These are phyloP conservation scores for Mallotus japonicus DNA, from an alignment of 441 rosid species.

Conservation along the genomic window DNA sequence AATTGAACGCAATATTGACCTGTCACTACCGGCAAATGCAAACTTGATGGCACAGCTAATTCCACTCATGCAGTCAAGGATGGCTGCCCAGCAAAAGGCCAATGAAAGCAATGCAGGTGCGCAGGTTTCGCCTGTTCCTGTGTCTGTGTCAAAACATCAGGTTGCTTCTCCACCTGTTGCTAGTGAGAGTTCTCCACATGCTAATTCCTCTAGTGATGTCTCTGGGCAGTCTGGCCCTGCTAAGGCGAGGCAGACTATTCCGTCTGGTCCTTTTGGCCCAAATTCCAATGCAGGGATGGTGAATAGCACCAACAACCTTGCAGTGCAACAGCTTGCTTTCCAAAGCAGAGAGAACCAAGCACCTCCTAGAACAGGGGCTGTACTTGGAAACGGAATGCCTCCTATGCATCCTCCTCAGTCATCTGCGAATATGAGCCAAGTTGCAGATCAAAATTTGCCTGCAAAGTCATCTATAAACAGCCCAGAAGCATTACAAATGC, in stretches of 20 bases:
- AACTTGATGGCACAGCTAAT: conserved; percentile 81
- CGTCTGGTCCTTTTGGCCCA: conserved; percentile 52
- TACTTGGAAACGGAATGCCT: conserved; percentile 66
- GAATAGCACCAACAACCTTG: conserved; percentile 42
- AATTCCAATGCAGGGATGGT: conserved; percentile 54
- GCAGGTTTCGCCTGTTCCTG: conserved; percentile 56
- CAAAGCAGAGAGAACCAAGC: conserved; percentile 71
- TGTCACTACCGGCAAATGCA: conserved; percentile 89
- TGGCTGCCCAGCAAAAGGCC: conserved; percentile 80
- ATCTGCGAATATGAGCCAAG: conserved; percentile 50
- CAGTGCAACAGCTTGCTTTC: conserved; percentile 57
- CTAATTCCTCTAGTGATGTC: conserved; percentile 77
- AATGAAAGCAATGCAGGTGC: conserved; percentile 53
- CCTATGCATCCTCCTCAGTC: conserved; percentile 70
- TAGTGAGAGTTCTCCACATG: conserved; percentile 71
- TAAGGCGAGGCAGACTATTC: conserved; percentile 56
- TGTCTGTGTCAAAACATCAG: conserved; percentile 61
- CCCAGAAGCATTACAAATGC: conserved; percentile 62
- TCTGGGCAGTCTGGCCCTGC: conserved; percentile 84
- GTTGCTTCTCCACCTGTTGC: conserved; percentile 70
- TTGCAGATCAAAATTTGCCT: conserved; percentile 53
- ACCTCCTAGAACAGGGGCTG: conserved; percentile 54
- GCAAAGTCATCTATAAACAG: conserved; percentile 46
- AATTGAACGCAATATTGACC: conserved; percentile 81
- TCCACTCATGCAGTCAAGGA: conserved; percentile 77